A percentile compares a stretch with the other conserved stretches of the same genome.
Evolutionary conservation across 1,284 basidiomycete genomes (phyloP).

Genomic region (Trametes sp.): DNA sequence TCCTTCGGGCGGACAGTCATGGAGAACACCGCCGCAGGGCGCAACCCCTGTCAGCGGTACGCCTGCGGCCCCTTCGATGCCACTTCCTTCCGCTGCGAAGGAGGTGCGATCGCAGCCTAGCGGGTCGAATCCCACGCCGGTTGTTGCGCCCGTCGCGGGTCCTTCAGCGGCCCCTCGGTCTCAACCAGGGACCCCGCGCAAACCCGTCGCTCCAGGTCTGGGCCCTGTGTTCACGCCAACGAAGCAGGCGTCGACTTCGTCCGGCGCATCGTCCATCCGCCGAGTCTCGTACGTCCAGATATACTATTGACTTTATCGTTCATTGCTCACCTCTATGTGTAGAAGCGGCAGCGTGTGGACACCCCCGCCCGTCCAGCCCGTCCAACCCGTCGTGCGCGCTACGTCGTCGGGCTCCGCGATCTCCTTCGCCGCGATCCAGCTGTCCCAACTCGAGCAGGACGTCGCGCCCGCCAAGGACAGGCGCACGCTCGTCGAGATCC

Average conservation of each 20-base stretch:
- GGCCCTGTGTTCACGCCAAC: constrained; percentile 70
- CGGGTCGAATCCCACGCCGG: background rate
- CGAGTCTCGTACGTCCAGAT: constrained; percentile 56
- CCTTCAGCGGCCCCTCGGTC: constrained; percentile 6
- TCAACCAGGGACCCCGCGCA: constrained; percentile 30
- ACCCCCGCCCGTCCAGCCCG: constrained; percentile 55
- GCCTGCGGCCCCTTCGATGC: constrained; percentile 8
- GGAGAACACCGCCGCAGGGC: constrained; percentile 26
- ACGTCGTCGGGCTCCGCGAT: constrained; percentile 48
- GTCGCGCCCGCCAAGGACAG: constrained; percentile 54
- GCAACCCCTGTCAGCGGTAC: constrained; percentile 15
- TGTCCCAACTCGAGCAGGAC: constrained; percentile 70
- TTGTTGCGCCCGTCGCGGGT: background rate
- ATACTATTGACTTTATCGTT: too few species aligned
- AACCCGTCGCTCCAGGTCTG: constrained; percentile 45
- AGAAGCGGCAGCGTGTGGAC: constrained; percentile 65
- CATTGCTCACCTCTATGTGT: constrained; percentile 5
- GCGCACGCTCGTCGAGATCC: constrained; percentile 81
- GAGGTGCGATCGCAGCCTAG: constrained; percentile 6
- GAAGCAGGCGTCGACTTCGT: constrained; percentile 47
- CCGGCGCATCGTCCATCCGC: constrained; percentile 44
- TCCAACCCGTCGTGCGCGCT: constrained; percentile 51
- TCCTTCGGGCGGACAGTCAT: constrained; percentile 28
- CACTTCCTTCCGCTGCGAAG: constrained; percentile 5
- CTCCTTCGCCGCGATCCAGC: constrained; percentile 87